Conservation (phyloP, 2,329 filamentous ascomycete species). For the Didymella pinodella region DNA sequence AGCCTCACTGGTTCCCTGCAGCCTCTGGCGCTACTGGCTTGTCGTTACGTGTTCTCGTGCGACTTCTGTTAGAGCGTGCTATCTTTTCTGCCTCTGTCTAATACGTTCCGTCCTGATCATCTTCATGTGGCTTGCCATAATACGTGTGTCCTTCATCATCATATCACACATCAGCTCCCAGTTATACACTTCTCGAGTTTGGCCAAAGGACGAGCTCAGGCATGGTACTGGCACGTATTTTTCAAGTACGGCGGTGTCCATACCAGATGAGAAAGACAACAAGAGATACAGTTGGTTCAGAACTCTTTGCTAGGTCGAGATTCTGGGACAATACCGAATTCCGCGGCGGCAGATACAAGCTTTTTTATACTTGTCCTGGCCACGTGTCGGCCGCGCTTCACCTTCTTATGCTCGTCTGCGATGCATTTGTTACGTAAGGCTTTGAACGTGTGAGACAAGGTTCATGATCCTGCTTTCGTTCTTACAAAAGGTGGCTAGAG, state of each 20-base stretch:
- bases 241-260: not conserved
- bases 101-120: not conserved
- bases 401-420: not conserved
- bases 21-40: not conserved
- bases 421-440: not conserved
- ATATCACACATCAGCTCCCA: not conserved
- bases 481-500: too few species aligned
- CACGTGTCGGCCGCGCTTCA: not conserved
- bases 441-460: not conserved
- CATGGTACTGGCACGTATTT: not conserved
- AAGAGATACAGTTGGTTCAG: not conserved
- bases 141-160: not conserved
- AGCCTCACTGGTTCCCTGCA: too few species aligned
- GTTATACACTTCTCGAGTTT: not conserved
- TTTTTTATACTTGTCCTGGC: not conserved
- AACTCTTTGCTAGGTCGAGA: not conserved
- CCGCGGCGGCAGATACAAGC: not conserved
- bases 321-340: not conserved
- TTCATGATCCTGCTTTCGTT: not conserved
- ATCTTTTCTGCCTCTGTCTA: not conserved
- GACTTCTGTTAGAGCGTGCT: not conserved
- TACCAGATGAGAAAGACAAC: not conserved
- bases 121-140: not conserved
- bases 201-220: not conserved
- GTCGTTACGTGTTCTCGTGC: not conserved